phyloP scores from a whole-genome alignment of 2,329 filamentous ascomycete species.

The Podosphaera xanthii region DNA sequence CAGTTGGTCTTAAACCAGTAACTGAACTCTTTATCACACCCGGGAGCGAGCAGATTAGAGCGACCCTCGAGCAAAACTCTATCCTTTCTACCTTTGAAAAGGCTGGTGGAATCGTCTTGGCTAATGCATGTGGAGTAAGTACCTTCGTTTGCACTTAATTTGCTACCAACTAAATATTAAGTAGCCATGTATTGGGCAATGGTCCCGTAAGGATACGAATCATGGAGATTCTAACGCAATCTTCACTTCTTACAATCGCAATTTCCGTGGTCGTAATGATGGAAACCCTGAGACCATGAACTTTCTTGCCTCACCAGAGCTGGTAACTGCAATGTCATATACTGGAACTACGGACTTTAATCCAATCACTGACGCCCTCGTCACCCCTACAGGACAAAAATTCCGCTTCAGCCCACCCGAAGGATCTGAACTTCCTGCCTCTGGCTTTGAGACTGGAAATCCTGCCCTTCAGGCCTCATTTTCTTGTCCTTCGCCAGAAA shows the following conservation, averaged over 20 bases:
- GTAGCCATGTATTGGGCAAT: slow-evolving; percentile 63
- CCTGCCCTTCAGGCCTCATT: slow-evolving; percentile 49
- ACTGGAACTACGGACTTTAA: slow-evolving; percentile 88
- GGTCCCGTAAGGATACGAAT: slow-evolving; percentile 82
- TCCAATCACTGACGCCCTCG: slow-evolving; percentile 68
- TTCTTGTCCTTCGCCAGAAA: slow-evolving; percentile 45
- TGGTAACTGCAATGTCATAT: slow-evolving; percentile 91
- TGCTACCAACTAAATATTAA: not conserved
- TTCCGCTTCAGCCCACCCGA: slow-evolving; percentile 72
- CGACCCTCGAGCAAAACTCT: slow-evolving; percentile 61
- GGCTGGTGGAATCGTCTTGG: slow-evolving; percentile 81
- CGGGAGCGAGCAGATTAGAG: slow-evolving; percentile 89
- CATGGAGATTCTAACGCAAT: slow-evolving; percentile 95
- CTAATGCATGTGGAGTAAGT: slow-evolving; percentile 84
- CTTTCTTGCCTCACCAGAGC: slow-evolving; percentile 88
- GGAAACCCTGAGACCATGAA: slow-evolving; percentile 96
- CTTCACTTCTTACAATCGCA: slow-evolving; percentile 97
- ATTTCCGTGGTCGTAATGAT: slow-evolving; percentile 97
- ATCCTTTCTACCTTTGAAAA: slow-evolving; percentile 90
- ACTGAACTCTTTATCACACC: slow-evolving; percentile 84
- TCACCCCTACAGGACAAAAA: slow-evolving; percentile 52
- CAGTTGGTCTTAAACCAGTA: slow-evolving; percentile 88
- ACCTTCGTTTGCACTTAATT: slow-evolving; percentile 26
- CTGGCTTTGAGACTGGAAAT: slow-evolving; percentile 57
- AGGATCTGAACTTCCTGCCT: slow-evolving; percentile 38